These are phyloP conservation scores for Cystobasidiaceae sp. DNA, from an alignment of 1,284 basidiomycete species.

Conservation along the genomic window DNA sequence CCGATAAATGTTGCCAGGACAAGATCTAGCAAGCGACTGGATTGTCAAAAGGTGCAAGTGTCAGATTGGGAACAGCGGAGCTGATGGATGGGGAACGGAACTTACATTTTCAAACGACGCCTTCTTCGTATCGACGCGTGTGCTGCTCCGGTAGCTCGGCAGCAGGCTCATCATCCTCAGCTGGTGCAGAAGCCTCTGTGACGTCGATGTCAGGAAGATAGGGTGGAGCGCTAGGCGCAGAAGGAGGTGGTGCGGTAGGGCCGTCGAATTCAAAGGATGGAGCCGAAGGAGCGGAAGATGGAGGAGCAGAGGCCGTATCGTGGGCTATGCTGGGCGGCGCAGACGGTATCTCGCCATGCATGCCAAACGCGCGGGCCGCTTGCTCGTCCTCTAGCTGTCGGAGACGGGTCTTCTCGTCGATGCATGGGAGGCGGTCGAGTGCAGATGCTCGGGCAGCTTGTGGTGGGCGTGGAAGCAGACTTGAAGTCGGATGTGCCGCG, in stretches of 20 bases:
- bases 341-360: not conserved
- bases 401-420: conserved; percentile 27
- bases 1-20: too few species aligned
- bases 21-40: too few species aligned
- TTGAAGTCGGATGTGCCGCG: not conserved
- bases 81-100: too few species aligned
- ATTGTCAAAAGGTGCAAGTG: too few species aligned
- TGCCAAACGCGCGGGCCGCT: not conserved
- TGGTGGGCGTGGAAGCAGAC: conserved; percentile 14
- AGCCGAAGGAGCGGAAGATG: not conserved
- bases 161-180: not conserved
- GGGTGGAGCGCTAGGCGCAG: too few species aligned
- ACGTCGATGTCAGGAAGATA: not conserved
- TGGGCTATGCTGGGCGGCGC: not conserved
- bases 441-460: not conserved
- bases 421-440: not conserved
- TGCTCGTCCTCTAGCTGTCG: conserved; percentile 12
- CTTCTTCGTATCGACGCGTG: not conserved
- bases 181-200: not conserved
- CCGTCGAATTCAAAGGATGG: not conserved
- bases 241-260: too few species aligned
- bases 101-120: conserved; percentile 21
- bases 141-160: not conserved
- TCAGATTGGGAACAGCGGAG: too few species aligned
- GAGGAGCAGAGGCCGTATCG: not conserved